A percentile compares a stretch with the other conserved stretches of the same genome.
Evolutionary conservation across 1,139 yeast genomes (phyloP).

Genomic region (Debaryomycetaceae sp.): DNA sequence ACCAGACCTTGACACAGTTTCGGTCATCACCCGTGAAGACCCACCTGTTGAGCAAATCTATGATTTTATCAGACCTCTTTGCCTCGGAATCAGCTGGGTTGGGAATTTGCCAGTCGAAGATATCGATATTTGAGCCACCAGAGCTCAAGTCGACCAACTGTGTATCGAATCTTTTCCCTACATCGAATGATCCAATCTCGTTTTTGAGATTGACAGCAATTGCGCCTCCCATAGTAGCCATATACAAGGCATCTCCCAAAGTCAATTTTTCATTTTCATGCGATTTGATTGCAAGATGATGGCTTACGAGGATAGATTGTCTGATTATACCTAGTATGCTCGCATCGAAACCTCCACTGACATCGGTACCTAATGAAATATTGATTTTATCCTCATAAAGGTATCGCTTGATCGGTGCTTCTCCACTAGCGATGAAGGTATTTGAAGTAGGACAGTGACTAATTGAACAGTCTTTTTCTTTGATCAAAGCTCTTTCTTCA

Average conservation of each 20-base stretch:
- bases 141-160: constrained; percentile 66
- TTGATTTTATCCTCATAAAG: constrained; percentile 64
- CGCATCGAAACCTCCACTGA: constrained; percentile 87
- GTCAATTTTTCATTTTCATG: constrained; percentile 42
- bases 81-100: constrained; percentile 8
- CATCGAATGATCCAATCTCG: constrained; percentile 64
- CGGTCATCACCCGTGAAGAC: constrained; percentile 93
- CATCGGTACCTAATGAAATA: constrained; percentile 86
- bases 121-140: constrained; percentile 58
- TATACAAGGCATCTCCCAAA: constrained; percentile 67
- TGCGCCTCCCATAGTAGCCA: constrained; percentile 93
- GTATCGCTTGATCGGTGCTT: constrained; percentile 72
- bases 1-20: constrained; percentile 78
- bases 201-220: constrained; percentile 59
- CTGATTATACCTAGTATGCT: constrained; percentile 73
- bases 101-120: constrained; percentile 66
- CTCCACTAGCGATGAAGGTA: constrained; percentile 85
- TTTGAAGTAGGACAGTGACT: constrained; percentile 95
- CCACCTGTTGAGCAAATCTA: constrained; percentile 79
- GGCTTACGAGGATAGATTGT: constrained; percentile 78
- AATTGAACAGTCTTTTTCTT: constrained; percentile 59
- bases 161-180: constrained; percentile 80
- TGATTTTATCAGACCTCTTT: constrained; percentile 26
- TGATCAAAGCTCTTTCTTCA: constrained; percentile 59
- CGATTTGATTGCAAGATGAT: constrained; percentile 70